A percentile compares a stretch with the other conserved stretches of the same genome.
Conservation (phyloP, 2,329 filamentous ascomycete genomes). For the Orbilia oligospora region DNA sequence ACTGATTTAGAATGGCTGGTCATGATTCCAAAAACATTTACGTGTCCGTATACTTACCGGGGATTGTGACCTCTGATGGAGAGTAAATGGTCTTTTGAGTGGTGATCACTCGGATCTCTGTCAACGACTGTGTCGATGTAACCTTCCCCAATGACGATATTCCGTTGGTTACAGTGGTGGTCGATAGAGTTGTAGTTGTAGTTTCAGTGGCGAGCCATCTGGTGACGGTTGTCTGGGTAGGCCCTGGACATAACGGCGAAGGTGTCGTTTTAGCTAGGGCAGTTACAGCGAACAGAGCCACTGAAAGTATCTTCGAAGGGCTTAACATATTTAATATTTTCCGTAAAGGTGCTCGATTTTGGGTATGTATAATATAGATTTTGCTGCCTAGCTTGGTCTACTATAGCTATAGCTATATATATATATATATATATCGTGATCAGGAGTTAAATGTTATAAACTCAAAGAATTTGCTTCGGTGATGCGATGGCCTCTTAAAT, state of each 20-base stretch:
- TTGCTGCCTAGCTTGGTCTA: too few relatives aligned
- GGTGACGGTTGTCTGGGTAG: conserved; percentile 41
- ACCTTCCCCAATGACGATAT: conserved; percentile 32
- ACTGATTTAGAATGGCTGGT: too few relatives aligned
- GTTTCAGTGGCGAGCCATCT: conserved; percentile 25
- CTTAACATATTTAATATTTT: conserved; percentile 34
- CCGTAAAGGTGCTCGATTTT: too few relatives aligned
- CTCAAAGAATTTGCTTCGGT: too few relatives aligned
- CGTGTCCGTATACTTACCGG: background rate
- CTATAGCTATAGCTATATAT: too few relatives aligned
- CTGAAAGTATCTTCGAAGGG: background rate
- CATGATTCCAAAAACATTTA: background rate
- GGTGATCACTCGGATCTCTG: conserved; percentile 26
- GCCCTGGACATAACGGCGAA: conserved; percentile 19
- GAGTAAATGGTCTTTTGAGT: conserved; percentile 36
- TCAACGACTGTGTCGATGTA: conserved; percentile 40
- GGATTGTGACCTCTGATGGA: conserved; percentile 22
- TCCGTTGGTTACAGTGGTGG: conserved; percentile 36
- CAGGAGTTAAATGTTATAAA: too few relatives aligned
- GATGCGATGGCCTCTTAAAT: too few relatives aligned
- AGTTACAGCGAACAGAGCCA: conserved; percentile 3
- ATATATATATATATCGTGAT: too few relatives aligned
- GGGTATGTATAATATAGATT: too few relatives aligned
- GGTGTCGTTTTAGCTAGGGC: conserved; percentile 10
- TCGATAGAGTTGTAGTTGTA: conserved; percentile 19